phyloP scores from a whole-genome alignment of 805 yeast genomes.

The Spathaspora sp. region DNA sequence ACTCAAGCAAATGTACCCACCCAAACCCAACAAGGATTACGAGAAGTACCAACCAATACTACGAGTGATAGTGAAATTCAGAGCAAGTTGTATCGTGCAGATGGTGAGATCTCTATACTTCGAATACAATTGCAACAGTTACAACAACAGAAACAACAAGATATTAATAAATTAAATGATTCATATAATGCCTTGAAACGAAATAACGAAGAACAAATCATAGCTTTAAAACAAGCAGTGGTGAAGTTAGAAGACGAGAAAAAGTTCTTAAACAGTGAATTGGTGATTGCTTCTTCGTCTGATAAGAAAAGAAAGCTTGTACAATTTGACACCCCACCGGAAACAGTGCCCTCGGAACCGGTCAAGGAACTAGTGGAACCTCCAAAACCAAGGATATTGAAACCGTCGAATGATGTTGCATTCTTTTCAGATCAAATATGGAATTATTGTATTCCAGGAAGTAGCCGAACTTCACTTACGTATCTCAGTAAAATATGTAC shows the following conservation, averaged over 20 bases:
- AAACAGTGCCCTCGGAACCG: background rate
- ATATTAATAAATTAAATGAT: slow-evolving; percentile 23
- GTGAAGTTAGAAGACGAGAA: slow-evolving; percentile 42
- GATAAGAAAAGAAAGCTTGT: slow-evolving; percentile 15
- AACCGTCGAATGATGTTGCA: slow-evolving; percentile 29
- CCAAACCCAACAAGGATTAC: background rate
- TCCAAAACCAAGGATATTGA: slow-evolving; percentile 15
- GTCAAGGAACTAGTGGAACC: background rate
- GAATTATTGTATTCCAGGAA: slow-evolving; percentile 35
- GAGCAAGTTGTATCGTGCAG: slow-evolving; percentile 44
- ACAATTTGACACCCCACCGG: slow-evolving; percentile 1
- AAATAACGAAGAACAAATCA: slow-evolving; percentile 27
- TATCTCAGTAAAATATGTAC: slow-evolving; percentile 30
- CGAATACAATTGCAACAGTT: slow-evolving; percentile 57
- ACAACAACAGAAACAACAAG: slow-evolving; percentile 37
- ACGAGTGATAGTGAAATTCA: slow-evolving; percentile 14
- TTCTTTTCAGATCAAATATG: slow-evolving; percentile 32
- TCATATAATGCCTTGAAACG: slow-evolving; percentile 12
- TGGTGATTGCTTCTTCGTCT: slow-evolving; percentile 17
- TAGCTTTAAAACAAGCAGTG: slow-evolving; percentile 25
- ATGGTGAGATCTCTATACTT: slow-evolving; percentile 80
- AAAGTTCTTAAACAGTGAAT: slow-evolving; percentile 37
- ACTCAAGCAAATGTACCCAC: slow-evolving; percentile 5
- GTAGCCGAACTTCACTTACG: slow-evolving; percentile 25
- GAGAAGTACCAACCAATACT: background rate